Evolutionary conservation across 2,329 filamentous ascomycete genomes (phyloP).

Genomic region (Diaporthe sp.): DNA sequence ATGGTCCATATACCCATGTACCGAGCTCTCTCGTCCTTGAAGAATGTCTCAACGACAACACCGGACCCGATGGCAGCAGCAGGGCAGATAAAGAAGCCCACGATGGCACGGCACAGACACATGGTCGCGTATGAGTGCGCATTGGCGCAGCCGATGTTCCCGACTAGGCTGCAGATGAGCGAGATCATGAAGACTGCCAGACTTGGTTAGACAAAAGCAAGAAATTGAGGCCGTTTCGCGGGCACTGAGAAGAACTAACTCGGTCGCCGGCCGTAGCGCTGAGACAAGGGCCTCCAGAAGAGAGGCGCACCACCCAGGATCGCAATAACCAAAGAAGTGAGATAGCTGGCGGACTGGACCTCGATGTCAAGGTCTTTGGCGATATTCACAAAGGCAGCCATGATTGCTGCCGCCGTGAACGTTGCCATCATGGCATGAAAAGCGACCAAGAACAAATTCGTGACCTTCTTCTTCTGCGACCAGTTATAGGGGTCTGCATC

Average conservation of each 20-base stretch:
- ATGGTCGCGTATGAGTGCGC: constrained; percentile 63
- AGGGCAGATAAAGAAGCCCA: constrained; percentile 69
- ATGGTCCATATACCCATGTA: constrained; percentile 71
- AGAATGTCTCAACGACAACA: constrained; percentile 70
- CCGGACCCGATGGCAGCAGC: constrained; percentile 66
- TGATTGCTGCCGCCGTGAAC: constrained; percentile 54
- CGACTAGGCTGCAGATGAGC: constrained; percentile 59
- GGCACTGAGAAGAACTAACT: constrained; percentile 46
- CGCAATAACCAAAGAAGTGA: constrained; percentile 68
- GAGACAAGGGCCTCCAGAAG: constrained; percentile 69
- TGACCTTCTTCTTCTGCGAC: constrained; percentile 66
- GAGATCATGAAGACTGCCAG: constrained; percentile 60
- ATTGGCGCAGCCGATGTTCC: constrained; percentile 68
- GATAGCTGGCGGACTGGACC: constrained; percentile 64
- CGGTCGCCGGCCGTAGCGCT: constrained; percentile 66
- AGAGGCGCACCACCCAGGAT: constrained; percentile 67
- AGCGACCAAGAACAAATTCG: constrained; percentile 66
- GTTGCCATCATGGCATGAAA: constrained; percentile 62
- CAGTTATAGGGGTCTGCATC: constrained; percentile 70
- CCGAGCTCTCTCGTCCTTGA: constrained; percentile 65
- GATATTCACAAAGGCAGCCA: constrained; percentile 67
- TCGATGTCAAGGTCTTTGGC: constrained; percentile 62
- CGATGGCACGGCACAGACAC: constrained; percentile 65
- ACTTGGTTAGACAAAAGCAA: neutral
- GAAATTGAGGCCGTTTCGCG: neutral